Base-by-base conservation (phyloP, 108 stramenopile species). In the Pseudonitzschia multiseries region DNA sequence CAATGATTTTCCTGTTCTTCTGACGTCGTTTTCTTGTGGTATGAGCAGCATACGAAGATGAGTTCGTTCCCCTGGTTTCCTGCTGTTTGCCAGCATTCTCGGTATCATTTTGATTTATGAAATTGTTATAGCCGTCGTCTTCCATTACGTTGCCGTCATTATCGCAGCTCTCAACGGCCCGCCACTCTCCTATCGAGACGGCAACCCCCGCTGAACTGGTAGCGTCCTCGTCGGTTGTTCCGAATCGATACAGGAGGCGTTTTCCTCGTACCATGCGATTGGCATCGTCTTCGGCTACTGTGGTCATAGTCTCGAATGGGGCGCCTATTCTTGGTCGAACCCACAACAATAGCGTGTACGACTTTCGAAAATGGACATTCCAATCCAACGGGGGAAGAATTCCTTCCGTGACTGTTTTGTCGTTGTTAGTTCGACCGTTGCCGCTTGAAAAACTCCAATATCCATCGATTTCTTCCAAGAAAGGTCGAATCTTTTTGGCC, bases 351-450 rank as follows among this genome's bases (percentile, higher is more conserved):
- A 95, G 36, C 12, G 86, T 85, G 64, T 95, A 93, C 18, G 90
- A 85, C 72, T 93, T 95, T n/a, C 89, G 88, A 76, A 93, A 95
- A 10, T 85, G 80, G 21, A 71, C 69, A 60, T 88, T 86, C 87
- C 88, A 90, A 42, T 91, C 90, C 65, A 95, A 68, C 0, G 78
- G 77, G 0, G 94, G 94, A 51, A 67, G 52, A 21, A 67, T 59
- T 31, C 76, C 76, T 46, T 56, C 42, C 2, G 53, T 62, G n/a
- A 40, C 40, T 13, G 32, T 33, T 3, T 17, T 13, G 12, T 62
- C 36, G 18, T 40, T 21, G 20, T n/a, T n/a, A n/a, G 33, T 14
- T n/a, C 17, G 8, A 33, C 24, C 15, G 20, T 70, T 64, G 28
- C 59, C 71, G 4, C 43, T 33, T 26, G 66, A 59, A 57, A 79